Conservation (phyloP, 768 basidiomycete genomes). For the Phylloporus sp. region DNA sequence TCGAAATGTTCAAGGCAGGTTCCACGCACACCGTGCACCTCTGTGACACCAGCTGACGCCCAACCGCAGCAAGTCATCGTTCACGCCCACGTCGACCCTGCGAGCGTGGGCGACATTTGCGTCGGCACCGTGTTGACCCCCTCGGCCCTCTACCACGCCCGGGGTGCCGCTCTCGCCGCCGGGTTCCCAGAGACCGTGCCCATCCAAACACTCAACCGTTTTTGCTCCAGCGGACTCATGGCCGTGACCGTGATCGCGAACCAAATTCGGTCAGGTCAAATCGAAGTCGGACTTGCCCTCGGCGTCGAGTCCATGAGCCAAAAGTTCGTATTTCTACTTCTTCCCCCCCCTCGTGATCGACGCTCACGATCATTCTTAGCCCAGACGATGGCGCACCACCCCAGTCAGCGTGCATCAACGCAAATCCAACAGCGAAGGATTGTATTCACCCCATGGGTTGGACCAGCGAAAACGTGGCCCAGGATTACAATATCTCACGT, state of each 20-base stretch:
- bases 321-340: slow-evolving; percentile 41
- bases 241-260: slow-evolving; percentile 73
- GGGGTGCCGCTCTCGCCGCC: slow-evolving; percentile 71
- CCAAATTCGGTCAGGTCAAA: slow-evolving; percentile 71
- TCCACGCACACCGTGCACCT: not conserved
- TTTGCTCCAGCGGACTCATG: slow-evolving; percentile 86
- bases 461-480: slow-evolving; percentile 84
- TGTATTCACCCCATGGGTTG: slow-evolving; percentile 78
- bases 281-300: slow-evolving; percentile 72
- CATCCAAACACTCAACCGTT: slow-evolving; percentile 69
- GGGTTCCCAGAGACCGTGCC: slow-evolving; percentile 78
- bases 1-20: slow-evolving; percentile 72
- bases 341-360: too few relatives aligned
- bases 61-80: slow-evolving; percentile 49
- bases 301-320: slow-evolving; percentile 87
- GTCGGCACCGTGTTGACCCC: slow-evolving; percentile 73
- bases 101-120: slow-evolving; percentile 68
- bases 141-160: slow-evolving; percentile 62
- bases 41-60: not conserved
- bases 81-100: slow-evolving; percentile 56
- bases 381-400: slow-evolving; percentile 58
- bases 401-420: slow-evolving; percentile 57
- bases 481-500: slow-evolving; percentile 64
- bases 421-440: slow-evolving; percentile 52
- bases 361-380: slow-evolving; percentile 32